Conservation (phyloP, 441 rosid genomes). For the Metrosideros polymorpha region DNA sequence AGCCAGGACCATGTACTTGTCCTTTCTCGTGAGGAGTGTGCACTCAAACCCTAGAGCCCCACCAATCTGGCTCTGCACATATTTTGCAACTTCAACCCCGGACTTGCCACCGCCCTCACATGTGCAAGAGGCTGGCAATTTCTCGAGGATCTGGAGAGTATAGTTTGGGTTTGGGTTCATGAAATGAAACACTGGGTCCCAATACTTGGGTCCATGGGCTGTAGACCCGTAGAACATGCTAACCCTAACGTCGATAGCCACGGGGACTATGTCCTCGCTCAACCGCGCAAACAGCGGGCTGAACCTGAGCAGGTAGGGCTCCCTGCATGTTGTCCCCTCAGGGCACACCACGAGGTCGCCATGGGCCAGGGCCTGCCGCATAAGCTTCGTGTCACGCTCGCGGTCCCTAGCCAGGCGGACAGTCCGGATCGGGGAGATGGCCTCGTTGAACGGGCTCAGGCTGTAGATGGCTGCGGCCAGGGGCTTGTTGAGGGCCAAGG, state of each 20-base stretch:
- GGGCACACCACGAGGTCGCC: slow-evolving; percentile 62
- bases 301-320: slow-evolving; percentile 63
- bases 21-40: slow-evolving; percentile 55
- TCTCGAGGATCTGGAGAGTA: slow-evolving; percentile 23
- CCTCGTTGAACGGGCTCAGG: slow-evolving; percentile 40
- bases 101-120: slow-evolving; percentile 19
- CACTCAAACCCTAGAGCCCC: slow-evolving; percentile 47
- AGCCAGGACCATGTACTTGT: slow-evolving; percentile 57
- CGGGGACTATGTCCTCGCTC: slow-evolving; percentile 48
- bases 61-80: slow-evolving; percentile 45
- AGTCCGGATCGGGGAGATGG: slow-evolving; percentile 44
- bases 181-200: slow-evolving; percentile 44
- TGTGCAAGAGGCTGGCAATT: slow-evolving; percentile 25
- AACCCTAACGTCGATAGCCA: slow-evolving; percentile 40
- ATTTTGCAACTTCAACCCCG: slow-evolving; percentile 46
- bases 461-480: slow-evolving; percentile 58
- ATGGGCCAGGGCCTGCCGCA: slow-evolving; percentile 26
- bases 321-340: slow-evolving; percentile 81
- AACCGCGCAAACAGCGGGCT: slow-evolving; percentile 62
- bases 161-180: slow-evolving; percentile 33
- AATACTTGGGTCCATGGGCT: slow-evolving; percentile 49
- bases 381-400: slow-evolving; percentile 26
- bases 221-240: slow-evolving; percentile 69
- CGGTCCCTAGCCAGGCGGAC: slow-evolving; percentile 40
- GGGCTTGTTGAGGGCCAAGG: slow-evolving; percentile 21